A percentile compares a stretch with the other conserved stretches of the same genome.
These are phyloP conservation scores for Castanea sativa DNA, from an alignment of 306 rosid genomes.

Conservation along the genomic window DNA sequence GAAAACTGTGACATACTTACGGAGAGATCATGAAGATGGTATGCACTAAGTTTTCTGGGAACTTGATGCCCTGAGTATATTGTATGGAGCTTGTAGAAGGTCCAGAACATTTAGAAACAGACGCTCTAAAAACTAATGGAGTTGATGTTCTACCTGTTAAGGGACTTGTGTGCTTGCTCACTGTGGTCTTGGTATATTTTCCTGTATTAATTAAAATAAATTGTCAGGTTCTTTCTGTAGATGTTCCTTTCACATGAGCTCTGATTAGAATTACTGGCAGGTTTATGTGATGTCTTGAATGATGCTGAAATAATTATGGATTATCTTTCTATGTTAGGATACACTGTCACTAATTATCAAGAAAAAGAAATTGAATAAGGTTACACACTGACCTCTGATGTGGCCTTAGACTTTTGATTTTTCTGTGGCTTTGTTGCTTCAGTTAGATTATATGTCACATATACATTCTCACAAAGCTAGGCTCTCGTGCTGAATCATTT, in stretches of 20 bases:
- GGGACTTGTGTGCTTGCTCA: background rate
- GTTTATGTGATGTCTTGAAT: conserved; percentile 9
- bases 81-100: background rate
- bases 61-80: conserved; percentile 7
- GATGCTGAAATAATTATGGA: background rate
- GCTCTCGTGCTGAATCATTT: background rate
- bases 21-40: conserved; percentile 42
- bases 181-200: background rate
- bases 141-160: background rate
- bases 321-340: background rate
- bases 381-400: background rate
- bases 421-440: background rate
- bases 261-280: background rate
- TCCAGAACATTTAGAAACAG: background rate
- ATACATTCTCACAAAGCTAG: background rate
- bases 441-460: background rate
- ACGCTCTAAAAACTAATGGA: background rate
- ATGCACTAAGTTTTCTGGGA: conserved; percentile 19
- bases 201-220: background rate
- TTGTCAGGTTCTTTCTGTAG: background rate
- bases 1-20: conserved; percentile 30
- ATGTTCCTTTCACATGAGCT: background rate
- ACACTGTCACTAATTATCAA: background rate
- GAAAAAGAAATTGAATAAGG: background rate
- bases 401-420: background rate